A percentile compares a stretch with the other conserved stretches of the same genome.
phyloP scores from a whole-genome alignment of 192 early-diverging fungal species.

The Backusella liffmaniae region DNA sequence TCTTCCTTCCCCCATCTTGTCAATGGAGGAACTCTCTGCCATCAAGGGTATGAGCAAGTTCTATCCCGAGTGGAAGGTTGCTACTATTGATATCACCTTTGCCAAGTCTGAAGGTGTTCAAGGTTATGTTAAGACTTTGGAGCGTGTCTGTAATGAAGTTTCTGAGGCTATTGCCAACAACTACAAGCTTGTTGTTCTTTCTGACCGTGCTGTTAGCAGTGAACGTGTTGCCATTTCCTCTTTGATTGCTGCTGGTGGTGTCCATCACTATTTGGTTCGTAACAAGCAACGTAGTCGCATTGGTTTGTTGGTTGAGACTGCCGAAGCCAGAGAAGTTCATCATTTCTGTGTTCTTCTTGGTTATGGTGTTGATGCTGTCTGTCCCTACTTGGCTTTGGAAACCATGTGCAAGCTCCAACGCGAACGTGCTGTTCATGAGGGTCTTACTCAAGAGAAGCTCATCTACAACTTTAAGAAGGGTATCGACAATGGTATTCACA shows the following conservation, averaged over 20 bases:
- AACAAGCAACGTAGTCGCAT: conserved; percentile 87
- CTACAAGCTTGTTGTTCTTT: conserved; percentile 81
- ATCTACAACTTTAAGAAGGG: conserved; percentile 85
- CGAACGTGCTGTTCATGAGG: conserved; percentile 67
- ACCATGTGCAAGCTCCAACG: conserved; percentile 86
- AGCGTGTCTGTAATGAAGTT: conserved; percentile 87
- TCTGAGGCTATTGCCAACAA: conserved; percentile 76
- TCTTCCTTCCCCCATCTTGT: conserved; percentile 86
- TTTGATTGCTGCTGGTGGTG: conserved; percentile 85
- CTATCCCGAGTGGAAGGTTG: conserved; percentile 75
- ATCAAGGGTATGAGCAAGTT: conserved; percentile 68
- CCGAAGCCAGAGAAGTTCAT: conserved; percentile 94
- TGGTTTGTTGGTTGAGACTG: conserved; percentile 86
- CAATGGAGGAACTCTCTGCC: conserved; percentile 77
- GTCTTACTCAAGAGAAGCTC: conserved; percentile 65
- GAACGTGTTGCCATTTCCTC: conserved; percentile 82
- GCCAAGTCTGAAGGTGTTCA: conserved; percentile 66
- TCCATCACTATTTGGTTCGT: conserved; percentile 91
- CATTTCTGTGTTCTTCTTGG: conserved; percentile 94
- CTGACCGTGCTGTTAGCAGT: conserved; percentile 62
- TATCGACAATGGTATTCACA: conserved; percentile 90
- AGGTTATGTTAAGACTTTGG: conserved; percentile 78
- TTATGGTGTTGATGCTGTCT: conserved; percentile 94
- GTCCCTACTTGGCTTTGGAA: conserved; percentile 91
- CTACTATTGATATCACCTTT: conserved; percentile 87